A percentile compares a stretch with the other conserved stretches of the same genome.
phyloP scores from a whole-genome alignment of 441 rosid genomes.

The Macaranga tanarius region DNA sequence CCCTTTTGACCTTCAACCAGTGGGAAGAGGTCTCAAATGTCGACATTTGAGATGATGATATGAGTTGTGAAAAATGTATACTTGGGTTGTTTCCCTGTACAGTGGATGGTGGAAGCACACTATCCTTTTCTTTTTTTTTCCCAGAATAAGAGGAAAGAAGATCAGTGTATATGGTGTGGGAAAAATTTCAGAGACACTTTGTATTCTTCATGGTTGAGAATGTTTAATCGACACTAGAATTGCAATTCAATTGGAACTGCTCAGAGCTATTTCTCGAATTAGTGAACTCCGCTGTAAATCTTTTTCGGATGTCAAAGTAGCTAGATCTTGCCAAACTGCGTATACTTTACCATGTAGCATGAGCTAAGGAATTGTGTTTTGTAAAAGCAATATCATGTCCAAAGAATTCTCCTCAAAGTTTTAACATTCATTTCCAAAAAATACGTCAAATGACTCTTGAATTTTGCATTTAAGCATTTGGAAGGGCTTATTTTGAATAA shows the following conservation, averaged over 20 bases:
- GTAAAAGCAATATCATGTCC: background rate
- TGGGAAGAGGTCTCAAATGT: constrained; percentile 35
- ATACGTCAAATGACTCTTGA: no score
- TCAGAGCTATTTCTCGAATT: background rate
- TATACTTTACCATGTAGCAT: background rate
- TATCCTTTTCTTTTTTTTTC: constrained; percentile 32
- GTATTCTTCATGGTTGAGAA: constrained; percentile 36
- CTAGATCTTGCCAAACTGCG: background rate
- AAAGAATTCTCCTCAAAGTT: background rate
- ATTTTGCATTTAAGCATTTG: no score
- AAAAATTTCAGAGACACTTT: constrained; percentile 29
- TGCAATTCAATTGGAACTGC: constrained; percentile 24
- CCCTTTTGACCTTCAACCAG: constrained; percentile 25
- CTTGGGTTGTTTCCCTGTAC: constrained; percentile 58
- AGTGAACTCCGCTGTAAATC: background rate
- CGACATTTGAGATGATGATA: constrained; percentile 26
- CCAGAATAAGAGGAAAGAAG: constrained; percentile 39
- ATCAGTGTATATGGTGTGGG: constrained; percentile 45
- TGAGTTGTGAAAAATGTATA: constrained; percentile 47
- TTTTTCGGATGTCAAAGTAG: background rate
- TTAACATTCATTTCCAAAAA: background rate
- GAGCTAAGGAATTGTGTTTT: background rate
- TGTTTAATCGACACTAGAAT: constrained; percentile 27
- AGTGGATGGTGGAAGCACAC: constrained; percentile 56
- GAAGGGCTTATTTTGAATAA: no score